Percentiles rank a stretch among this genome's conserved stretches.
These are phyloP conservation scores for Apostasia ramifera DNA, from an alignment of 106 monocot species.

Conservation along the genomic window DNA sequence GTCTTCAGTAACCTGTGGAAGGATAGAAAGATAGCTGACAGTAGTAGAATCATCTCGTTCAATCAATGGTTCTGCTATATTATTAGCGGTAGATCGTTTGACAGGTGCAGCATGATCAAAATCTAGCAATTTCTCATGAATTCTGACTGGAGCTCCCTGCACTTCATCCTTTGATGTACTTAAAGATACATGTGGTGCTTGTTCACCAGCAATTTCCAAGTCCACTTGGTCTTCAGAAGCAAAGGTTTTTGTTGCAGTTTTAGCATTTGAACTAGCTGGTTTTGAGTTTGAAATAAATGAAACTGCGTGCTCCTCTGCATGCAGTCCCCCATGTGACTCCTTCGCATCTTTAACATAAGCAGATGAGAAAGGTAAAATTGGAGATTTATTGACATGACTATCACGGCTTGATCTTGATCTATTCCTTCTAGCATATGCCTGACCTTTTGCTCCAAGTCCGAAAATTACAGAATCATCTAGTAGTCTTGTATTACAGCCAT, in stretches of 20 bases:
- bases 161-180: conserved; percentile 9
- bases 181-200: background rate
- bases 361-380: conserved; percentile 16
- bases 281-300: conserved; percentile 44
- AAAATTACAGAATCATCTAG: conserved; percentile 59
- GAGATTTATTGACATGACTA: conserved; percentile 24
- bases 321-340: conserved; percentile 14
- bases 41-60: conserved; percentile 22
- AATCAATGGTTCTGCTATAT: conserved; percentile 4
- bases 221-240: conserved; percentile 24
- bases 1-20: conserved; percentile 10
- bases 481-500: conserved; percentile 44
- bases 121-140: conserved; percentile 20
- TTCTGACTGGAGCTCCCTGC: background rate
- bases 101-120: conserved; percentile 10
- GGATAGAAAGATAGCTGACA: conserved; percentile 11
- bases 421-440: conserved; percentile 82
- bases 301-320: conserved; percentile 19
- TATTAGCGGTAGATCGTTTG: conserved; percentile 16
- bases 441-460: conserved; percentile 63
- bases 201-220: conserved; percentile 26
- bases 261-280: conserved; percentile 35
- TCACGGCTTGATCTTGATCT: conserved; percentile 58
- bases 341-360: conserved; percentile 19
- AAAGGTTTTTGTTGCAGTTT: conserved; percentile 13